A percentile compares a stretch with the other conserved stretches of the same genome.
Evolutionary conservation across 768 basidiomycete species (phyloP).

Genomic region (Mycena leptocephala): DNA sequence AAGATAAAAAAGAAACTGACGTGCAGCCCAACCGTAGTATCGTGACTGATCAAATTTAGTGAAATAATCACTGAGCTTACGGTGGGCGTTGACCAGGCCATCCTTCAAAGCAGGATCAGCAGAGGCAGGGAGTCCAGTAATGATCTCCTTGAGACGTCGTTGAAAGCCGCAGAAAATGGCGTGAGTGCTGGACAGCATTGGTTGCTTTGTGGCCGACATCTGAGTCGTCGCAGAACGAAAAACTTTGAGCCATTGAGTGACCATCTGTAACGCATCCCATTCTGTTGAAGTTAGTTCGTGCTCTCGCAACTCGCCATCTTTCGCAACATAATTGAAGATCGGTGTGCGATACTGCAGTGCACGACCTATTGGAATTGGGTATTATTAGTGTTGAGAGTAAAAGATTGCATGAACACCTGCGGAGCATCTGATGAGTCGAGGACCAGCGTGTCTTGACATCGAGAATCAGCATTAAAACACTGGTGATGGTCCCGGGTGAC

Average conservation of each 20-base stretch:
- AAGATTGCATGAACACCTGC: not conserved
- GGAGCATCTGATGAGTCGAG: constrained; percentile 3
- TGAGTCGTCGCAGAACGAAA: no score
- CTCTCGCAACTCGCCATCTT: not conserved
- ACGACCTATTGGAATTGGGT: not conserved
- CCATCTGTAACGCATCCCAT: not conserved
- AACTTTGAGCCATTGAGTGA: not conserved
- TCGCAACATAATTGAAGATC: constrained; percentile 7
- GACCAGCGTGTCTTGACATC: constrained; percentile 10
- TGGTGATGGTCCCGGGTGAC: not conserved
- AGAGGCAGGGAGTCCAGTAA: not conserved
- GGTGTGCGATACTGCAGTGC: not conserved
- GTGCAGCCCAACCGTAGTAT: not conserved
- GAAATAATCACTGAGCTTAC: constrained; percentile 1
- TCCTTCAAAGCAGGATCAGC: not conserved
- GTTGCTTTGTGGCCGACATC: no score
- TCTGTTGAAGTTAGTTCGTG: not conserved
- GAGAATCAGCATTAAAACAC: not conserved
- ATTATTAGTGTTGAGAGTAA: not conserved
- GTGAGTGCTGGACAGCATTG: not conserved
- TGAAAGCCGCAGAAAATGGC: not conserved
- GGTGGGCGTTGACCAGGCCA: not conserved
- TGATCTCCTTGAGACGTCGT: not conserved
- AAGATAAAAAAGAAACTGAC: not conserved
- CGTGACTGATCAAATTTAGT: not conserved